Evolutionary conservation across 768 basidiomycete species (phyloP), one percentile per base, ranked within the genome.

Genomic region (Psilocybe tampanensis): DNA sequence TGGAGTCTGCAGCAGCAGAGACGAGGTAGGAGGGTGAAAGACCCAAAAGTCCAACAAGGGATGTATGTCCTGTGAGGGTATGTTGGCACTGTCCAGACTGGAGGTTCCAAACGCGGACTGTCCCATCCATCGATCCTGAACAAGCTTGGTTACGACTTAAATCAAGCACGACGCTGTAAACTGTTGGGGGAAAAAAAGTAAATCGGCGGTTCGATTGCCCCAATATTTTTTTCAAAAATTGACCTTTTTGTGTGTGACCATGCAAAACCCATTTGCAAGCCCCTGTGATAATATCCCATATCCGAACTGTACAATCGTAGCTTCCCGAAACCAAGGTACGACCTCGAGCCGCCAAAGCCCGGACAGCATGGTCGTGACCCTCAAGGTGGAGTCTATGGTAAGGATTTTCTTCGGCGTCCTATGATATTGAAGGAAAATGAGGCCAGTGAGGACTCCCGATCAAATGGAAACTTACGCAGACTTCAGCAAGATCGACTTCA

Each of bases 61-160:
- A 96, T 0, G 92, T 94, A 66, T 99, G 96, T 0, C 96, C 96
- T 4, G 88, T 86, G 21, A 98, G 79, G 2, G 86, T 86, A 66
- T 92, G 86, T 29, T 87, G 80, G 57, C 89, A 92, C 66, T 87
- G 80, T 0, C 96, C 96, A 2, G 82, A 93, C 49, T 80, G 82
- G 33, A 96, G 77, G 64, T 91, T 89, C 96, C 96, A 99, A 33
- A 99, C 86, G 47, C 93, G 92, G 60, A 98, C 95, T 1, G 94
- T 95, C 44, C 94, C 92, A 71, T 98, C 96, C 95, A 98, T 96
- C 3, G 95, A 98, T 8, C 96, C 96, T 2, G 97, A 98, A 62
- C 93, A 95, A 23, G 94, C 94, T 68, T 95, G 92, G 52, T 93
- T 86, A 18, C 95, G 90, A 45, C 79, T 76, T 39, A 87, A 81